Evolutionary conservation across 2,329 filamentous ascomycete genomes (phyloP), one percentile per base, ranked within the genome.

Genomic region (Pseudogymnoascus sp.): DNA sequence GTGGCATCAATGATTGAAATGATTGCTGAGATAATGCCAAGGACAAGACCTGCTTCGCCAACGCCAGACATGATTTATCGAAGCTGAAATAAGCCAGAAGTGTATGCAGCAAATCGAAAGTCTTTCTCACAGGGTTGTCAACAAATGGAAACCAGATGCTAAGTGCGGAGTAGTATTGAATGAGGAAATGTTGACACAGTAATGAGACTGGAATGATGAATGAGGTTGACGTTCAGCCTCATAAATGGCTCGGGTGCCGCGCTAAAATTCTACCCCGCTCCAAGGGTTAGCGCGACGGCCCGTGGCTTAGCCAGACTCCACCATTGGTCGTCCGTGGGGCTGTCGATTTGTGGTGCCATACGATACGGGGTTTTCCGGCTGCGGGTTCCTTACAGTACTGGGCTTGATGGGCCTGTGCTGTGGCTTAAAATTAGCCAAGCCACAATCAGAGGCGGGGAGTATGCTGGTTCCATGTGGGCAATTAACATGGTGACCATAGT

Each of bases 1-100:
- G 63, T 37, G 22, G 63, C 41, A 36, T 61, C 50, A 37, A 66
- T 60, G 25, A 65, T 65, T 25, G 64, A 37, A 41, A 66, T 66
- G 33, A 66, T 59, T 6, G 64, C 62, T 20, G 62, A 63, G 25
- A 66, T 65, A 15, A 61, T 39, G 28, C 62, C 63, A 30, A 66
- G 36, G 28, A 62, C 63, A 63, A 66, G 62, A 50, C 62, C 53
- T 61, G 63, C 64, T 57, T 61, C 64, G 47, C 41, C 64, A 22
- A 58, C 30, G 39, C 64, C 63, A 0, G 64, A 64, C 61, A 66
- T 66, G 18, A 28, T 63, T 63, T 18, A 22, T 50, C 11, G 36
- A n/a, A 20, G 18, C 41, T 62, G 6, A 39, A 62, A 57, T 14
- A 36, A 36, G 33, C 14, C 33, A 36, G 33, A 38, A 38, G 6